Evolutionary conservation across 1,284 basidiomycete genomes (phyloP).

Genomic region (Peniophora sp.): DNA sequence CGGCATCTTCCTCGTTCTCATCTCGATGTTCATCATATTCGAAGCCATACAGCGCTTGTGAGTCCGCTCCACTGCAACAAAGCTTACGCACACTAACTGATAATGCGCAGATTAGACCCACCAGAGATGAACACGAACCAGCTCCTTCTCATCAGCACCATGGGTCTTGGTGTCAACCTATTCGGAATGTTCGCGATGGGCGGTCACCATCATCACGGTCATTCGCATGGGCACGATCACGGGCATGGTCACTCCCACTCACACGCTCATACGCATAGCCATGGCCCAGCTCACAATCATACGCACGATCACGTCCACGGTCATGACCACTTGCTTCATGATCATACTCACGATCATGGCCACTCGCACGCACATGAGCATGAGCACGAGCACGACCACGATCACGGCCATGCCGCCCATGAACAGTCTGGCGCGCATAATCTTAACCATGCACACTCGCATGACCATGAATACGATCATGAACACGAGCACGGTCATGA

Average conservation of each 20-base stretch:
- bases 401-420: too few relatives aligned
- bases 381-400: slow-evolving; percentile 7
- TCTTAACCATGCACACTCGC: slow-evolving; percentile 7
- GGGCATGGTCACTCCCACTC: slow-evolving; percentile 29
- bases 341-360: slow-evolving; percentile 2
- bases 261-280: slow-evolving; percentile 14
- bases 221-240: slow-evolving; percentile 27
- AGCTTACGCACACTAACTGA: background rate
- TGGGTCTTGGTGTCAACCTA: slow-evolving; percentile 90
- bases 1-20: slow-evolving; percentile 92
- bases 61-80: slow-evolving; percentile 22
- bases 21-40: slow-evolving; percentile 97
- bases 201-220: slow-evolving; percentile 59
- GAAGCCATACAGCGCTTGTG: slow-evolving; percentile 94
- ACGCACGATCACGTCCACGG: slow-evolving; percentile 3
- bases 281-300: slow-evolving; percentile 7
- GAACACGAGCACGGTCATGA: slow-evolving; percentile 19
- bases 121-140: slow-evolving; percentile 98
- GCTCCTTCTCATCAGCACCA: slow-evolving; percentile 79
- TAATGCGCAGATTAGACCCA: slow-evolving; percentile 66
- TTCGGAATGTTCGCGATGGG: slow-evolving; percentile 99
- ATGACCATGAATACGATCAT: slow-evolving; percentile 9
- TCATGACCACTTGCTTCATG: slow-evolving; percentile 2
- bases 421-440: too few relatives aligned
- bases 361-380: slow-evolving; percentile 9